These are phyloP conservation scores for Fusarium euwallaceae DNA, from an alignment of 2,329 filamentous ascomycete species.

Conservation along the genomic window DNA sequence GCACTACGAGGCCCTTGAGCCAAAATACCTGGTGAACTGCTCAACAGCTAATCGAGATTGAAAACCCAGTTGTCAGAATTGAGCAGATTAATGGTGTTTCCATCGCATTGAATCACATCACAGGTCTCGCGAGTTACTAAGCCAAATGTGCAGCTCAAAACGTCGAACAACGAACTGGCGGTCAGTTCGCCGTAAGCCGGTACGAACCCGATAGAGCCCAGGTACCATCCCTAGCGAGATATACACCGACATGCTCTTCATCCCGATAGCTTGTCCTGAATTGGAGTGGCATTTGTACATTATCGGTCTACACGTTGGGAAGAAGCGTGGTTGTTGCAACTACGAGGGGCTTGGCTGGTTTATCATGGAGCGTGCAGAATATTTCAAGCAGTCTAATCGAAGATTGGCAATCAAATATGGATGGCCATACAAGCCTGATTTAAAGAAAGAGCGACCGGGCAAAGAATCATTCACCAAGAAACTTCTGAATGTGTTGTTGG, in stretches of 20 bases:
- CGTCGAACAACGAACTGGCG: not conserved
- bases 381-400: not conserved
- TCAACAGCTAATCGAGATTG: not conserved
- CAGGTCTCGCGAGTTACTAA: not conserved
- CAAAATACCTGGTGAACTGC: not conserved
- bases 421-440: not conserved
- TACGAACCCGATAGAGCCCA: not conserved
- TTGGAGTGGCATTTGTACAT: not conserved
- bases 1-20: not conserved
- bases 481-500: not conserved
- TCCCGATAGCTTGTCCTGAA: not conserved
- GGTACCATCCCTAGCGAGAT: not conserved
- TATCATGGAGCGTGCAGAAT: not conserved
- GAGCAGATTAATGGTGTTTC: not conserved
- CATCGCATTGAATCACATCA: not conserved
- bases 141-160: too few species aligned
- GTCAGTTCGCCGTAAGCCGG: not conserved
- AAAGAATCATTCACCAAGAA: not conserved
- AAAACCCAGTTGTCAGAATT: not conserved
- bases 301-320: not conserved
- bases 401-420: not conserved
- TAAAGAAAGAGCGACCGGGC: not conserved
- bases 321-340: not conserved
- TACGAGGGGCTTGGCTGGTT: not conserved
- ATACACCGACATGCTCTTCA: not conserved